Evolutionary conservation across 352 stramenopile species (phyloP).

Genomic region (Phytophthora quininea): DNA sequence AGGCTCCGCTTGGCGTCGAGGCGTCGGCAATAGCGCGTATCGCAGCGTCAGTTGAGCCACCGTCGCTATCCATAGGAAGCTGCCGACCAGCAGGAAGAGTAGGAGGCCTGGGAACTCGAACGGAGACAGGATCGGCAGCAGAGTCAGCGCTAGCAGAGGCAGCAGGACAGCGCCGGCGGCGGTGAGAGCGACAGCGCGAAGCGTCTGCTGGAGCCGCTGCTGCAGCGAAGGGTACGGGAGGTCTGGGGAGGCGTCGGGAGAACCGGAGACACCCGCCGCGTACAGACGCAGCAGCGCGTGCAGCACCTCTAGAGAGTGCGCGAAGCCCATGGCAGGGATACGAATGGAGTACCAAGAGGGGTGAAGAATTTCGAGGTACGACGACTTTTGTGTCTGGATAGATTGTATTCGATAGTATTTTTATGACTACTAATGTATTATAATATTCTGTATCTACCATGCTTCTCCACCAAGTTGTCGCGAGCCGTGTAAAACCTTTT

Average conservation of each 20-base stretch:
- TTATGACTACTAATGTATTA: too few relatives aligned
- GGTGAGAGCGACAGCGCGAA: conserved; percentile 53
- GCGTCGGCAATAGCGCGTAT: conserved; percentile 51
- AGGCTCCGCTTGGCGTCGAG: conserved; percentile 30
- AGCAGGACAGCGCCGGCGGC: conserved; percentile 18
- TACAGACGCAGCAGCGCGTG: conserved; percentile 48
- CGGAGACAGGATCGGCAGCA: conserved; percentile 39
- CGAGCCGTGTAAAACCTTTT: too few relatives aligned
- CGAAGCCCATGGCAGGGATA: conserved; percentile 42
- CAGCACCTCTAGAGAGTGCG: conserved; percentile 57
- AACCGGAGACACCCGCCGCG: conserved; percentile 8
- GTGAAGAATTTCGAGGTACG: too few relatives aligned
- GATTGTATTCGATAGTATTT: too few relatives aligned
- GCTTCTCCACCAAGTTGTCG: too few relatives aligned
- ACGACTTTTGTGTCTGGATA: too few relatives aligned
- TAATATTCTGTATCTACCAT: too few relatives aligned
- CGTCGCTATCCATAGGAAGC: conserved; percentile 25
- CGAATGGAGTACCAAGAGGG: neutral
- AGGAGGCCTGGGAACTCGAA: conserved; percentile 37
- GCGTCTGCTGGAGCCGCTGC: conserved; percentile 58
- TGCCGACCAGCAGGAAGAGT: conserved; percentile 28
- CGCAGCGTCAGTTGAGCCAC: conserved; percentile 45
- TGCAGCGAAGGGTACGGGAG: conserved; percentile 52
- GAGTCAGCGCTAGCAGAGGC: conserved; percentile 34
- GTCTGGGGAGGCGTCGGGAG: conserved; percentile 7